These are phyloP conservation scores for Aspergillus indologenus DNA, from an alignment of 495 filamentous ascomycete genomes.

Conservation along the genomic window DNA sequence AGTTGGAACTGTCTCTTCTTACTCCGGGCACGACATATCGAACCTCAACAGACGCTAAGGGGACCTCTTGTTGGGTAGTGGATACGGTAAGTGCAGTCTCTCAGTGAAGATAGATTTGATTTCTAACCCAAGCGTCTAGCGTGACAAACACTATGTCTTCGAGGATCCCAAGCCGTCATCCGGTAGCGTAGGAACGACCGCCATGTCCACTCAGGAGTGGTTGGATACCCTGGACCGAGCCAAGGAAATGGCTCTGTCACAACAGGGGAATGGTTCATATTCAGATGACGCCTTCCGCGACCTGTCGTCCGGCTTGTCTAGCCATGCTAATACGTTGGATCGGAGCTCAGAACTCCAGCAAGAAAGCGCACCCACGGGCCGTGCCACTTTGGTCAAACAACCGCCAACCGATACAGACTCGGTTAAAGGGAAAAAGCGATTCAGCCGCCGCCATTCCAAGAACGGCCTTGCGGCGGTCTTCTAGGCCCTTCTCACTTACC, in stretches of 20 bases:
- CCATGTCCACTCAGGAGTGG: conserved; percentile 74
- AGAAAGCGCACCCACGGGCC: conserved; percentile 34
- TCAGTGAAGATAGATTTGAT: not conserved
- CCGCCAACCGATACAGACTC: conserved; percentile 52
- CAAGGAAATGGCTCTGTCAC: conserved; percentile 72
- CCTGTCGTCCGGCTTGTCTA: conserved; percentile 67
- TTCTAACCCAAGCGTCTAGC: conserved; percentile 48
- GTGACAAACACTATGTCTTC: conserved; percentile 87
- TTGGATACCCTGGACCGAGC: conserved; percentile 78
- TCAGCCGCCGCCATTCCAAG: conserved; percentile 87
- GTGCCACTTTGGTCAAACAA: conserved; percentile 48
- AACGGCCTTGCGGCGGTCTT: conserved; percentile 83
- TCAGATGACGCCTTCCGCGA: conserved; percentile 70
- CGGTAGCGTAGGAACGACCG: conserved; percentile 42
- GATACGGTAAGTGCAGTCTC: conserved; percentile 72
- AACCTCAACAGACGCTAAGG: conserved; percentile 77
- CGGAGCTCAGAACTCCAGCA: conserved; percentile 41
- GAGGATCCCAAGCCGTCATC: conserved; percentile 77
- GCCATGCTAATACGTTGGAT: conserved; percentile 72
- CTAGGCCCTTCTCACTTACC: conserved; percentile 32
- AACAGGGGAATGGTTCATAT: conserved; percentile 64
- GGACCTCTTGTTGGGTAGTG: conserved; percentile 81
- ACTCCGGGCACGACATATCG: conserved; percentile 69
- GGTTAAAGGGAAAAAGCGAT: conserved; percentile 67
- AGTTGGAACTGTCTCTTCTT: conserved; percentile 81